Conservation (phyloP, 345 rosid genomes). For the Mercurialis annua region DNA sequence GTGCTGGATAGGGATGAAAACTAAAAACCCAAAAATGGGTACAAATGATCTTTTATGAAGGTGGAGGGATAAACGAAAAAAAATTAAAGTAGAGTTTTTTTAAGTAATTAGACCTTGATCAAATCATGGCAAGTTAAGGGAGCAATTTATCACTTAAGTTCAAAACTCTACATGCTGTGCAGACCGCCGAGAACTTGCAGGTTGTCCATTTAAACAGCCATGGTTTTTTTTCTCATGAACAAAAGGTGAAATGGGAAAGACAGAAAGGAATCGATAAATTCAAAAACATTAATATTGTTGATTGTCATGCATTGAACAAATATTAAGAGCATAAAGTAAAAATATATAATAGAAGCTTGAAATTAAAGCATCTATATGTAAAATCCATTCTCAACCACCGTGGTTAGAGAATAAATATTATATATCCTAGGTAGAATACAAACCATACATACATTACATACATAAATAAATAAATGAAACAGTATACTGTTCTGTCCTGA, state of each 20-base stretch:
- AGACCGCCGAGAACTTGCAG: too few relatives aligned
- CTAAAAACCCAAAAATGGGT: too few relatives aligned
- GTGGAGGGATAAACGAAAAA: too few relatives aligned
- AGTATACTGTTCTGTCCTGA: conserved; percentile 22
- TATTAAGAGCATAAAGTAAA: conserved; percentile 29
- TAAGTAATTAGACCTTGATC: too few relatives aligned
- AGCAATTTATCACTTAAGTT: too few relatives aligned
- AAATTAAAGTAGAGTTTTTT: too few relatives aligned
- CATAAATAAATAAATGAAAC: too few relatives aligned
- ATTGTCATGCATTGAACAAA: conserved; percentile 18
- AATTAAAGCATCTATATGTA: conserved; percentile 31
- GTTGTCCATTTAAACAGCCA: too few relatives aligned
- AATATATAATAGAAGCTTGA: conserved; percentile 28
- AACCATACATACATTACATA: conserved; percentile 35
- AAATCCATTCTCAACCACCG: conserved; percentile 37
- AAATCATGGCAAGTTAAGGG: too few relatives aligned
- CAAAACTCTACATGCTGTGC: too few relatives aligned
- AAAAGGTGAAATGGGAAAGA: background rate
- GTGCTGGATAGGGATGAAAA: too few relatives aligned
- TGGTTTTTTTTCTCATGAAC: background rate
- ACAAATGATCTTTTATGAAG: too few relatives aligned
- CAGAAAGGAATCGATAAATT: background rate
- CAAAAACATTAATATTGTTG: background rate
- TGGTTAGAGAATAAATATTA: conserved; percentile 31
- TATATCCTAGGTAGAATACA: conserved; percentile 32